phyloP scores from a whole-genome alignment of 352 stramenopile species.

The Phytophthora rubi region DNA sequence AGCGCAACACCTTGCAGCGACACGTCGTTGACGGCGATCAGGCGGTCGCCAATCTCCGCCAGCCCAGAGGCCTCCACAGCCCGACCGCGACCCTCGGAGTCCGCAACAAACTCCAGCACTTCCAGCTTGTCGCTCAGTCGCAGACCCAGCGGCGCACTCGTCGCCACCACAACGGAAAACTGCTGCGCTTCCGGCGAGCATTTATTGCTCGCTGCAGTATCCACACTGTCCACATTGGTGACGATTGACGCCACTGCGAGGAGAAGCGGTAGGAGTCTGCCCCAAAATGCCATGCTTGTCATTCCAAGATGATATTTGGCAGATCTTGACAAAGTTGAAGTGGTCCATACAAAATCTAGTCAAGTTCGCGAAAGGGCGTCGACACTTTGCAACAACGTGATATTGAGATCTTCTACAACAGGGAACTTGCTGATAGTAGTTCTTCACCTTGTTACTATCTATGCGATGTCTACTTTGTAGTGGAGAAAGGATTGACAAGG shows the following conservation, averaged over 20 bases:
- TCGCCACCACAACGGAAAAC: slow-evolving; percentile 52
- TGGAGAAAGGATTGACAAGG: background rate
- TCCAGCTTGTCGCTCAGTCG: slow-evolving; percentile 65
- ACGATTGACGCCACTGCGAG: slow-evolving; percentile 8
- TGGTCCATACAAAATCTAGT: background rate
- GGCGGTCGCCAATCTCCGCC: slow-evolving; percentile 71
- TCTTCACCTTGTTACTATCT: slow-evolving; percentile 1
- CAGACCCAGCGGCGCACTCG: slow-evolving; percentile 57
- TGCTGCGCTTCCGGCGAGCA: slow-evolving; percentile 41
- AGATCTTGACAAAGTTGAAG: slow-evolving; percentile 22
- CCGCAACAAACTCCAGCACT: slow-evolving; percentile 69
- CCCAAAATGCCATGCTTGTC: background rate
- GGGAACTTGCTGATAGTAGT: background rate
- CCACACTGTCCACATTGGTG: slow-evolving; percentile 1
- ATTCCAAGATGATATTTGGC: slow-evolving; percentile 18
- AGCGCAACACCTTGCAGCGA: slow-evolving; percentile 46
- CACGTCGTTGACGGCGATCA: slow-evolving; percentile 65
- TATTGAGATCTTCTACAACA: background rate
- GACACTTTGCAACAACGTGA: background rate
- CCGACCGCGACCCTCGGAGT: slow-evolving; percentile 57
- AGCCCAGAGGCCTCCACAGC: slow-evolving; percentile 67
- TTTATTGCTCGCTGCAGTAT: slow-evolving; percentile 5
- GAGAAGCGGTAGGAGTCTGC: slow-evolving; percentile 14
- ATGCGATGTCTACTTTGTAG: slow-evolving; percentile 15
- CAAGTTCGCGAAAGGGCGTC: slow-evolving; percentile 10